phyloP scores from a whole-genome alignment of 495 filamentous ascomycete genomes.

The Aspergillus steynii region DNA sequence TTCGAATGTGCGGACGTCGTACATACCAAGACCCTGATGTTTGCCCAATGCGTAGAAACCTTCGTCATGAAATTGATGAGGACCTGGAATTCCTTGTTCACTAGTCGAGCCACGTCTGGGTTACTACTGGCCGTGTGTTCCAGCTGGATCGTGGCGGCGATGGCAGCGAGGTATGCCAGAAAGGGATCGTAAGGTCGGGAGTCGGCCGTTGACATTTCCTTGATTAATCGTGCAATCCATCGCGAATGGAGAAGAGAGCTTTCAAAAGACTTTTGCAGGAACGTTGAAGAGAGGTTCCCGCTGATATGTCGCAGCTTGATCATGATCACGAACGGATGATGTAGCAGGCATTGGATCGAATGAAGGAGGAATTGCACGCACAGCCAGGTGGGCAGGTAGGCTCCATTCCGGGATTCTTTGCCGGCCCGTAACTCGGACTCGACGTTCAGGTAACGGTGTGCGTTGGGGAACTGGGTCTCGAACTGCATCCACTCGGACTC shows the following conservation, averaged over 20 bases:
- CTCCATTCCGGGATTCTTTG: constrained; percentile 22
- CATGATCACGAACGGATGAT: constrained; percentile 35
- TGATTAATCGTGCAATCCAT: constrained; percentile 32
- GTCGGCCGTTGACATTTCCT: constrained; percentile 27
- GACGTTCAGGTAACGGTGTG: constrained; percentile 31
- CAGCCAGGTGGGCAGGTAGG: constrained; percentile 30
- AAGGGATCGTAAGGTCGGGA: constrained; percentile 26
- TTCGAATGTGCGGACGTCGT: no score
- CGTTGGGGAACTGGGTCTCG: constrained; percentile 31
- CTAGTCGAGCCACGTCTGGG: constrained; percentile 24
- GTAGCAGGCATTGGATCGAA: constrained; percentile 28
- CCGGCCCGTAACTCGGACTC: constrained; percentile 29
- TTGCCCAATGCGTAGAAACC: constrained; percentile 25
- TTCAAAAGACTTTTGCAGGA: constrained; percentile 34
- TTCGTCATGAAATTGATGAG: constrained; percentile 28
- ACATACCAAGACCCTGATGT: constrained; percentile 27
- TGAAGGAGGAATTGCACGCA: constrained; percentile 34
- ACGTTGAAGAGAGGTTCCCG: constrained; percentile 30
- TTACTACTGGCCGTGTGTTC: constrained; percentile 31
- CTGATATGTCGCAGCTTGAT: constrained; percentile 30
- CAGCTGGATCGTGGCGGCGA: constrained; percentile 33
- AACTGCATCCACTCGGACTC: constrained; percentile 36
- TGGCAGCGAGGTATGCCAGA: constrained; percentile 30
- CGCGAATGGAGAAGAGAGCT: constrained; percentile 31
- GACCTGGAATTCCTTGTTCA: constrained; percentile 28